A percentile compares a stretch with the other conserved stretches of the same genome.
phyloP scores from a whole-genome alignment of 371 early-diverging fungal genomes.

The Massospora cicadina region DNA sequence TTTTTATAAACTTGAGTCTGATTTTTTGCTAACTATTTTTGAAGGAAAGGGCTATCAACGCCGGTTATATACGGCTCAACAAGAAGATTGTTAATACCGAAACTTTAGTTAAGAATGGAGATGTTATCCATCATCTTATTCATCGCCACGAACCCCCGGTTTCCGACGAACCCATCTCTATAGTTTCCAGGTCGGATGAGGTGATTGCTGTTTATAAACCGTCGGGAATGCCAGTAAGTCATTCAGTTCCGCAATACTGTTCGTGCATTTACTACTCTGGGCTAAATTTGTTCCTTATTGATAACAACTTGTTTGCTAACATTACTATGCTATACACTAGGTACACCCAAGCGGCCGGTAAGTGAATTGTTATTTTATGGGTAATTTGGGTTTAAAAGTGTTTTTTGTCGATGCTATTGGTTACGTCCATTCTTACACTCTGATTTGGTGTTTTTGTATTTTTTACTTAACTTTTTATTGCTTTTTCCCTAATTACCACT shows the following conservation, averaged over 20 bases:
- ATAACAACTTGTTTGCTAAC: too few species aligned
- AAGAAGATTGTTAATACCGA: conserved; percentile 26
- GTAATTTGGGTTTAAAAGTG: too few species aligned
- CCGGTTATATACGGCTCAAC: conserved; percentile 67
- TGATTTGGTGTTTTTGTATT: too few species aligned
- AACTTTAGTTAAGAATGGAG: conserved; percentile 41
- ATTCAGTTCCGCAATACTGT: too few species aligned
- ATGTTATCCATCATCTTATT: conserved; percentile 55
- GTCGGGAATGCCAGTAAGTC: conserved; percentile 54
- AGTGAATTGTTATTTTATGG: too few species aligned
- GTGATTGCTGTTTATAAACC: conserved; percentile 79
- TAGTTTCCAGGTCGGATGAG: conserved; percentile 36
- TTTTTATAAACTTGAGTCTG: not conserved
- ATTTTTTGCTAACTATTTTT: not conserved
- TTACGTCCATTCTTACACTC: too few species aligned
- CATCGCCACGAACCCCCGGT: conserved; percentile 96
- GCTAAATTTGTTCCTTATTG: too few species aligned
- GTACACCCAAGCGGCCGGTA: conserved; percentile 65
- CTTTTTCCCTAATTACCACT: too few species aligned
- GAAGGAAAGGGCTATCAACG: conserved; percentile 51
- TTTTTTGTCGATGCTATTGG: too few species aligned
- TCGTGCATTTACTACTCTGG: too few species aligned
- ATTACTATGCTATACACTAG: too few species aligned
- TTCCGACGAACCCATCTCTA: conserved; percentile 32
- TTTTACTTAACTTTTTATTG: too few species aligned